Evolutionary conservation across 2,329 filamentous ascomycete species (phyloP).

Genomic region (Sarocladium brachiariae): DNA sequence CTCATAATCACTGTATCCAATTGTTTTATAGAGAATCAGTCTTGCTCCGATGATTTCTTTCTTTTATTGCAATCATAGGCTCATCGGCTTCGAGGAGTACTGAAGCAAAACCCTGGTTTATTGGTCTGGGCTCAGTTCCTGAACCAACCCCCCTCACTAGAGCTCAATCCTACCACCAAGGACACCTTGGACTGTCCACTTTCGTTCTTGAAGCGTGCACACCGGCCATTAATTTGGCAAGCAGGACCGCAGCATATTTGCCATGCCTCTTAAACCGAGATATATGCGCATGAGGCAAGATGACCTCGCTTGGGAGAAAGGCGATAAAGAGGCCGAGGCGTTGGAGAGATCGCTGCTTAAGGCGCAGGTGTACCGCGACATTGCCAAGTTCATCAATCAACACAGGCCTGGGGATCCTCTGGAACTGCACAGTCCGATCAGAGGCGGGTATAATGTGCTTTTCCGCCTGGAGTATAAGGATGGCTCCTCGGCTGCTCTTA

Average conservation of each 20-base stretch:
- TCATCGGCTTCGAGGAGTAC: too few relatives aligned
- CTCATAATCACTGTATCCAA: too few relatives aligned
- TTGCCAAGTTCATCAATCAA: constrained; percentile 19
- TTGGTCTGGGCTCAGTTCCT: background rate
- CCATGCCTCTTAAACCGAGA: constrained; percentile 20
- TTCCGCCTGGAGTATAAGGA: constrained; percentile 26
- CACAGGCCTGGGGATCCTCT: constrained; percentile 17
- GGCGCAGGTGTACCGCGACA: constrained; percentile 14
- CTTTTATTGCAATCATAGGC: too few relatives aligned
- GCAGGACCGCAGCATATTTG: background rate
- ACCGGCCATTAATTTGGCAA: background rate
- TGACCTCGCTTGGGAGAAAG: constrained; percentile 22
- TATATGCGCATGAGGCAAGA: constrained; percentile 18
- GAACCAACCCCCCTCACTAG: background rate
- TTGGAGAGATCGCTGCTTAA: constrained; percentile 20
- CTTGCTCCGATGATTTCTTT: too few relatives aligned
- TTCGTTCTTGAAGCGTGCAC: constrained; percentile 2
- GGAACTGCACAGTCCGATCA: constrained; percentile 19
- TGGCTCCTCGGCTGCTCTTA: constrained; percentile 23
- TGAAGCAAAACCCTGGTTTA: too few relatives aligned
- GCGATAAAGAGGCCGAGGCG: constrained; percentile 17
- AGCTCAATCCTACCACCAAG: background rate
- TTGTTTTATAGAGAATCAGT: too few relatives aligned
- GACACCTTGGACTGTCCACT: background rate
- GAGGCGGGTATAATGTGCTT: constrained; percentile 23